Evolutionary conservation across 306 rosid genomes (phyloP).

Genomic region (Vicia sativa): DNA sequence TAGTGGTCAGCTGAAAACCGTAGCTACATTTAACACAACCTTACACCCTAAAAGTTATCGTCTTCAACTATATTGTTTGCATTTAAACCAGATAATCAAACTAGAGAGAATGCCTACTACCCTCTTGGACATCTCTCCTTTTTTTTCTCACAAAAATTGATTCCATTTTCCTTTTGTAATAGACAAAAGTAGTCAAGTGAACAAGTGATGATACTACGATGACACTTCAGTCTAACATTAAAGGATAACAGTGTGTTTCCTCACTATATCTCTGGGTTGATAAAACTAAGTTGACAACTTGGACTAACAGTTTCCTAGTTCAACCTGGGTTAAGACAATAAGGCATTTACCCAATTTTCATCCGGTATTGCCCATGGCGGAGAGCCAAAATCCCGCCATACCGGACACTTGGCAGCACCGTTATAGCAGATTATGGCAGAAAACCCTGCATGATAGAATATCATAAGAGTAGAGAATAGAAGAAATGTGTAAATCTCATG

Average conservation of each 20-base stretch:
- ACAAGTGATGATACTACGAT: constrained; percentile 14
- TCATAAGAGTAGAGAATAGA: no score
- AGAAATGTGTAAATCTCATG: no score
- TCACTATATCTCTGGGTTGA: constrained; percentile 1
- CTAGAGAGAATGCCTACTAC: constrained; percentile 9
- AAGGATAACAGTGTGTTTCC: constrained; percentile 11
- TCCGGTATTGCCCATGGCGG: no score
- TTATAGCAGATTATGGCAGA: no score
- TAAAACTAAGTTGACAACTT: constrained; percentile 12
- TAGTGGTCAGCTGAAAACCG: constrained; percentile 5
- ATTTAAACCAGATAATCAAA: constrained; percentile 8
- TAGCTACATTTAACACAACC: constrained; percentile 21
- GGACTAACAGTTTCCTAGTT: constrained; percentile 1
- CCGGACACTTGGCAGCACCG: no score
- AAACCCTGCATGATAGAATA: no score
- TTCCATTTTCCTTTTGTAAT: constrained; percentile 21
- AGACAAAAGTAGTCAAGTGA: constrained; percentile 7
- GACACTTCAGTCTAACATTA: not conserved
- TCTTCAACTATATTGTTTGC: not conserved
- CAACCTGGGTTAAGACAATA: not conserved
- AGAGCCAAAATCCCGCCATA: not conserved
- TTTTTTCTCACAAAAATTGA: not conserved
- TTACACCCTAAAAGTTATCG: constrained; percentile 9
- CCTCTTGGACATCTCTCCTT: not conserved
- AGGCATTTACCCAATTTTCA: not conserved